Evolutionary conservation across 139 green algal species (phyloP).

Genomic region (Haematococcus sp.): DNA sequence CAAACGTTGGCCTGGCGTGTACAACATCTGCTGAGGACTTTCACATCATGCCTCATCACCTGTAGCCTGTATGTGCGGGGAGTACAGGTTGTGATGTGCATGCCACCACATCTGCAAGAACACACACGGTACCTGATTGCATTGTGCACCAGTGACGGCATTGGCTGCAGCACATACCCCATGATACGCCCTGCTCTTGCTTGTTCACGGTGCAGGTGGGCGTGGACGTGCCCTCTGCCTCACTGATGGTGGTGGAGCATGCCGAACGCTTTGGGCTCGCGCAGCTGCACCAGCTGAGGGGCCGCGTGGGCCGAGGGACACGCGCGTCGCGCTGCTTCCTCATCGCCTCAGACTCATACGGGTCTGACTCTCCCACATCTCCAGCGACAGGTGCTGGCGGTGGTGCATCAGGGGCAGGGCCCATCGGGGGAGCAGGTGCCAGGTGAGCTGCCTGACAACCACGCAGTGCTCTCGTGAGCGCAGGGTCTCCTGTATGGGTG

Average conservation of each 20-base stretch:
- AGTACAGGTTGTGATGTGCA: too few relatives aligned
- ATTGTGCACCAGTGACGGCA: too few relatives aligned
- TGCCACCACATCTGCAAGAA: too few relatives aligned
- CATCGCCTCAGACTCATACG: not conserved
- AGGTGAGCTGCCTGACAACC: not conserved
- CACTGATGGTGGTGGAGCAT: slow-evolving; percentile 91
- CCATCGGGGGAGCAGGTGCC: not conserved
- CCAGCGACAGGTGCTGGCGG: not conserved
- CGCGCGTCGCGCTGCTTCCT: slow-evolving; percentile 34
- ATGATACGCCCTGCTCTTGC: too few relatives aligned
- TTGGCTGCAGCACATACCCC: too few relatives aligned
- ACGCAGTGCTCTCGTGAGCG: too few relatives aligned
- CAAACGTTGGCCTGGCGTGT: too few relatives aligned
- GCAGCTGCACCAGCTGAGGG: slow-evolving; percentile 93
- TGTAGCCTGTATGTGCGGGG: too few relatives aligned
- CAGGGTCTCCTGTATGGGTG: not conserved
- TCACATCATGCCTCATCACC: too few relatives aligned
- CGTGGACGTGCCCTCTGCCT: slow-evolving; percentile 87
- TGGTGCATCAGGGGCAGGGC: not conserved
- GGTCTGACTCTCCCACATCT: not conserved
- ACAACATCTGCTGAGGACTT: too few relatives aligned
- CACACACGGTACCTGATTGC: too few relatives aligned
- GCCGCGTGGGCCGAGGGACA: slow-evolving; percentile 69
- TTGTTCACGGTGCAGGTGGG: too few relatives aligned
- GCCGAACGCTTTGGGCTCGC: slow-evolving; percentile 90